These are phyloP conservation scores for Leishmania major DNA, from an alignment of 208 protist genomes.

Conservation along the genomic window DNA sequence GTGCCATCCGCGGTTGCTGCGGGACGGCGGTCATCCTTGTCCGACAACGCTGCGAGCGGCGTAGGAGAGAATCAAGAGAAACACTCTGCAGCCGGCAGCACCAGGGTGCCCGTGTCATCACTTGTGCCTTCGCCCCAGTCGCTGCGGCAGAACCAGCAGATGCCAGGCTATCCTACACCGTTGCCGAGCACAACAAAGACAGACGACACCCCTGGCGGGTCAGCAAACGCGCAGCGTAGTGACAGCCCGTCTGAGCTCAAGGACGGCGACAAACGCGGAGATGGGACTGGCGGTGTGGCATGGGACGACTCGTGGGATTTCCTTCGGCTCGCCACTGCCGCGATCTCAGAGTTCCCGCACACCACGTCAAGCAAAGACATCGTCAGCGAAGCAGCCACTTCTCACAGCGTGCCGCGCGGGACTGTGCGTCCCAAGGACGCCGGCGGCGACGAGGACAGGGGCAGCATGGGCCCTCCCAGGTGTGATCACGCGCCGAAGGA, in stretches of 20 bases:
- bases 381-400: slow-evolving; percentile 7
- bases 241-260: not conserved
- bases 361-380: slow-evolving; percentile 17
- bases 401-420: slow-evolving; percentile 10
- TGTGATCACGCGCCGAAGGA: not conserved
- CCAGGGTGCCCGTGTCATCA: not conserved
- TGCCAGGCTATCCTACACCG: not conserved
- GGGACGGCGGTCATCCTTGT: not conserved
- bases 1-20: slow-evolving; percentile 1
- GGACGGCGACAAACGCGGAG: not conserved
- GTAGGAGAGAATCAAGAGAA: not conserved
- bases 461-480: not conserved
- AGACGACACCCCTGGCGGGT: not conserved
- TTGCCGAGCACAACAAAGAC: not conserved
- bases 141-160: not conserved
- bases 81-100: not conserved
- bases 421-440: slow-evolving; percentile 7
- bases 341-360: slow-evolving; percentile 1
- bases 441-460: not conserved
- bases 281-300: not conserved
- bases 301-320: not conserved
- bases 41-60: not conserved
- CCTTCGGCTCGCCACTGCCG: not conserved
- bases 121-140: not conserved
- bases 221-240: not conserved